A percentile compares a stretch with the other conserved stretches of the same genome.
Conservation (phyloP, 1,139 yeast species). For the Yamadazyma atmosphaerica region DNA sequence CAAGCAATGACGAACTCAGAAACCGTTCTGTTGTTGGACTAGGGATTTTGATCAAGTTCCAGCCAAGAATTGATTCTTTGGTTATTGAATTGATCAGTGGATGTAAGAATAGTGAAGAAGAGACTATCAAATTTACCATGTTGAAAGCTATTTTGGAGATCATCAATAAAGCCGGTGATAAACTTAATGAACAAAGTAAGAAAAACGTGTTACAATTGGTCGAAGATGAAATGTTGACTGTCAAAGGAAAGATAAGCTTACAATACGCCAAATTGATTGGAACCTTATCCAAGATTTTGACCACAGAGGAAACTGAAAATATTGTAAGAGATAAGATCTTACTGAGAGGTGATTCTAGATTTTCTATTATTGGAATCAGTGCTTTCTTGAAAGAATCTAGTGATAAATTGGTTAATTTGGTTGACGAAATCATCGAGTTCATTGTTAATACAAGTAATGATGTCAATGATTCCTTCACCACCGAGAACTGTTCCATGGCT, state of each 20-base stretch:
- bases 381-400: conserved; percentile 82
- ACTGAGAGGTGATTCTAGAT: conserved; percentile 45
- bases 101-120: conserved; percentile 55
- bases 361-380: conserved; percentile 72
- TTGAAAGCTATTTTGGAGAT: conserved; percentile 84
- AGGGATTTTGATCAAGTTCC: conserved; percentile 83
- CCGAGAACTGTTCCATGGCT: conserved; percentile 81
- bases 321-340: conserved; percentile 66
- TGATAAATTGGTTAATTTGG: conserved; percentile 52
- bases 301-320: conserved; percentile 61
- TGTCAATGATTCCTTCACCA: conserved; percentile 52
- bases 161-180: conserved; percentile 74
- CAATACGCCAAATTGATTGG: conserved; percentile 82
- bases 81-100: conserved; percentile 81
- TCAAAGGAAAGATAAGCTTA: conserved; percentile 59
- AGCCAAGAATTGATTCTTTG: conserved; percentile 92
- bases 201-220: conserved; percentile 69
- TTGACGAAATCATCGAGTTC: conserved; percentile 48
- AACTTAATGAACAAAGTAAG: conserved; percentile 75
- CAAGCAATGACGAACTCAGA: conserved; percentile 69
- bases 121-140: conserved; percentile 83
- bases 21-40: conserved; percentile 88
- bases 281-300: conserved; percentile 67
- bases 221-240: conserved; percentile 62
- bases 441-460: conserved; percentile 44